phyloP scores from a whole-genome alignment of 208 protist genomes.

The Novymonas esmeraldas region DNA sequence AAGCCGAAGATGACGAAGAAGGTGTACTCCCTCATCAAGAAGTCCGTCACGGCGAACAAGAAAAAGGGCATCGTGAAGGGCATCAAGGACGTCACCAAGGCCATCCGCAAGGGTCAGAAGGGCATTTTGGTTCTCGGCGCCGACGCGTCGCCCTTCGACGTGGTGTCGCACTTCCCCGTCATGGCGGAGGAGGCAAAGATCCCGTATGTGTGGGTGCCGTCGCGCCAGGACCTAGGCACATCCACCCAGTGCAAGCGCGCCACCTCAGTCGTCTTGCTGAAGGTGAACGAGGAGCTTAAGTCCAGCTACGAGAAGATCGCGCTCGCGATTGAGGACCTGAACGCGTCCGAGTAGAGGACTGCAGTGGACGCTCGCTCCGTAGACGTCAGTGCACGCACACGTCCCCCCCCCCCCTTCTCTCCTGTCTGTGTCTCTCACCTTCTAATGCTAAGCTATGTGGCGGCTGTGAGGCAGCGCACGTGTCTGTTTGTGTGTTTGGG shows the following conservation, averaged over 20 bases:
- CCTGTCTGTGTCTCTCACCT: no score
- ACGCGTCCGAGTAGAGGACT: conserved; percentile 52
- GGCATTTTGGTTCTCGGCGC: conserved; percentile 91
- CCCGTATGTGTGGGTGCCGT: conserved; percentile 94
- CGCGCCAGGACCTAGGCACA: conserved; percentile 91
- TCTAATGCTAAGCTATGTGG: no score
- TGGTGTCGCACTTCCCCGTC: conserved; percentile 94
- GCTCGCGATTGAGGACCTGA: conserved; percentile 88
- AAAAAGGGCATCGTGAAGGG: conserved; percentile 92
- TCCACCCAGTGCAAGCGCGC: conserved; percentile 94
- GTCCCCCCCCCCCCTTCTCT: no score
- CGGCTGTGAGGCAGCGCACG: no score
- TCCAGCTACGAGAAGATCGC: conserved; percentile 91
- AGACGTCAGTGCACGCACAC: no score
- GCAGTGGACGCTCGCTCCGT: no score
- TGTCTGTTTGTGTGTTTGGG: no score
- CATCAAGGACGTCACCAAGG: conserved; percentile 95
- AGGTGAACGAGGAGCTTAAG: conserved; percentile 79
- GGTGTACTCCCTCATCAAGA: conserved; percentile 93
- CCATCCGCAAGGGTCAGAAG: conserved; percentile 91
- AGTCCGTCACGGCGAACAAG: conserved; percentile 89
- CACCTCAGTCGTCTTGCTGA: conserved; percentile 92
- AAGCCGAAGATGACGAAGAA: conserved; percentile 96
- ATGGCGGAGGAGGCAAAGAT: conserved; percentile 93
- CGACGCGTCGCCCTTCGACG: conserved; percentile 93